phyloP scores from a whole-genome alignment of 768 basidiomycete genomes.

The Glaciozyma antarctica region DNA sequence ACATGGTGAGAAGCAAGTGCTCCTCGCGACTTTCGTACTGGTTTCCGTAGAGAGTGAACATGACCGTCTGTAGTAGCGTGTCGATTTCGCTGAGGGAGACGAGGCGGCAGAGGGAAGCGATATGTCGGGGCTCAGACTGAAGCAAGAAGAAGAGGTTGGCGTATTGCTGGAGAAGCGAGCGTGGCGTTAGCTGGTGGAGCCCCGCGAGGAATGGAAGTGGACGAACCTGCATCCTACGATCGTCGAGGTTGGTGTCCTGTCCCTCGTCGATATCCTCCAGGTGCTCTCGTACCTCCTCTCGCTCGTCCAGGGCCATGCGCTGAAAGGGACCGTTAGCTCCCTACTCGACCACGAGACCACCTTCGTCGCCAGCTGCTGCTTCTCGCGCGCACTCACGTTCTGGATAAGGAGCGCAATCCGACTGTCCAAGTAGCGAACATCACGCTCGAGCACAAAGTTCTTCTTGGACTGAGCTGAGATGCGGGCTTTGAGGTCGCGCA shows the following conservation, averaged over 20 bases:
- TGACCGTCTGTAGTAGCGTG: conserved; percentile 96
- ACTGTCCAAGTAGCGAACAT: conserved; percentile 95
- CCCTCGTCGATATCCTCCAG: conserved; percentile 91
- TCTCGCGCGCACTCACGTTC: conserved; percentile 58
- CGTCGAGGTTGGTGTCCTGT: conserved; percentile 86
- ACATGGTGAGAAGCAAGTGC: conserved; percentile 97
- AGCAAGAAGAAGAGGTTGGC: conserved; percentile 98
- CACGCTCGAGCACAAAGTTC: conserved; percentile 97
- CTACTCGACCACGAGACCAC: conserved; percentile 33
- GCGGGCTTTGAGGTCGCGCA: conserved; percentile 88
- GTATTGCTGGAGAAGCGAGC: conserved; percentile 60
- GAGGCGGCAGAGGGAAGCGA: conserved; percentile 89
- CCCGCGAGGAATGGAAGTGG: background rate
- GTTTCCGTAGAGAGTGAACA: conserved; percentile 99
- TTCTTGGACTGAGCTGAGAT: conserved; percentile 99
- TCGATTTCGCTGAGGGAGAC: conserved; percentile 96
- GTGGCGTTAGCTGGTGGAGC: background rate
- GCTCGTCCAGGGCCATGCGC: conserved; percentile 34
- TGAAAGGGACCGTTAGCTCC: background rate
- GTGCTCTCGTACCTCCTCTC: conserved; percentile 44
- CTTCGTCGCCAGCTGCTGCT: conserved; percentile 56
- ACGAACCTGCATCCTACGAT: conserved; percentile 58
- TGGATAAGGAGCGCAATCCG: conserved; percentile 95
- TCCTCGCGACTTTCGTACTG: conserved; percentile 98
- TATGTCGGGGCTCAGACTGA: conserved; percentile 93